Percentiles rank a stretch among this genome's conserved stretches.
phyloP scores from a whole-genome alignment of 192 early-diverging fungal genomes.

The Podila clonocystis region DNA sequence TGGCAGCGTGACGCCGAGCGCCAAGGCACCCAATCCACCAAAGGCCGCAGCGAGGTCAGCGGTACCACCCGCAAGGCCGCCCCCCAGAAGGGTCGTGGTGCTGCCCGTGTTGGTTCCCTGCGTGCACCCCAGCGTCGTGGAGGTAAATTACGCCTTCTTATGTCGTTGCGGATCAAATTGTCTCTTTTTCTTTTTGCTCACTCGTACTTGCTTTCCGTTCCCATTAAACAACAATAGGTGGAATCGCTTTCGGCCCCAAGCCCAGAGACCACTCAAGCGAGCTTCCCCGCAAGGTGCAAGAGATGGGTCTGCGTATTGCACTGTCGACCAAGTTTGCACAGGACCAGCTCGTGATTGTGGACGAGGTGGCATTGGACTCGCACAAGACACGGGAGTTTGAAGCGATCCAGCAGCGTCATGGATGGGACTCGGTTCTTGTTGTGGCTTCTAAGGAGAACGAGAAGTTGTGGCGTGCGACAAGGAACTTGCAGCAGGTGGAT shows the following conservation, averaged over 20 bases:
- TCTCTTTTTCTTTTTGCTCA: background rate
- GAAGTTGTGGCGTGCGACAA: conserved; percentile 66
- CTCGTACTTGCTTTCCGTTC: background rate
- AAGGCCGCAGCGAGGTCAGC: conserved; percentile 83
- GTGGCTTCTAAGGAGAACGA: conserved; percentile 50
- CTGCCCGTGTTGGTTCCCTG: conserved; percentile 85
- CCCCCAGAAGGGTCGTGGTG: conserved; percentile 94
- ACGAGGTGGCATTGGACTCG: conserved; percentile 65
- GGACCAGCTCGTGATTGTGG: conserved; percentile 89
- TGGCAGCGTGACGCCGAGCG: conserved; percentile 86
- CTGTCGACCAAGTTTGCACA: conserved; percentile 90
- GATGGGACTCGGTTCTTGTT: conserved; percentile 55
- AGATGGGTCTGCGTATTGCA: conserved; percentile 82
- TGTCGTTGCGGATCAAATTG: background rate
- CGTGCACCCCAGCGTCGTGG: conserved; percentile 90
- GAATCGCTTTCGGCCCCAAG: conserved; percentile 89
- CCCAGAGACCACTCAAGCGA: conserved; percentile 86
- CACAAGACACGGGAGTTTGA: conserved; percentile 66
- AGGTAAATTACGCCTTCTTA: conserved; percentile 57
- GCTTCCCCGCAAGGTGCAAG: conserved; percentile 88
- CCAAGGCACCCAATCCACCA: conserved; percentile 88
- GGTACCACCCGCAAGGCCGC: conserved; percentile 84
- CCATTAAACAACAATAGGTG: conserved; percentile 55
- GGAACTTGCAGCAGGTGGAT: conserved; percentile 69
- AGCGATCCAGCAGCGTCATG: conserved; percentile 52